Conservation (phyloP, 1,284 basidiomycete species). For the Hypsizygus ulmarius region DNA sequence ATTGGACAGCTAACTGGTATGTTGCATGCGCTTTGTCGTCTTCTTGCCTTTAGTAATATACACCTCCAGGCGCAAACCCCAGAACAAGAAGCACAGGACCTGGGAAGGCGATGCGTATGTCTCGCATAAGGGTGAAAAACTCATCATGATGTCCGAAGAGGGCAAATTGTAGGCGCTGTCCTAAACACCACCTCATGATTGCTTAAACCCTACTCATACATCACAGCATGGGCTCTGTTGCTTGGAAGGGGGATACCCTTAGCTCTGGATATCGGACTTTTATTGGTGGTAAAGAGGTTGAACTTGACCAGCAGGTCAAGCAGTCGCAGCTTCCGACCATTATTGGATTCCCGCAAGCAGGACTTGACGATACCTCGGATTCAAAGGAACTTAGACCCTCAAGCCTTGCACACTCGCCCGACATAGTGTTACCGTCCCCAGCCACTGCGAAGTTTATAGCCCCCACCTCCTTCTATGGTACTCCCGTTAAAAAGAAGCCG, state of each 20-base stretch:
- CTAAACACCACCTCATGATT: conserved; percentile 2
- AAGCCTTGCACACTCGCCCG: conserved; percentile 7
- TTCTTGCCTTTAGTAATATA: conserved; percentile 11
- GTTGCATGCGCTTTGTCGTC: conserved; percentile 4
- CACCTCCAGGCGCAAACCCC: conserved; percentile 65
- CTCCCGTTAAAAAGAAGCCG: conserved; percentile 40
- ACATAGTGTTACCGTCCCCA: conserved; percentile 17
- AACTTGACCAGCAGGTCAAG: conserved; percentile 52
- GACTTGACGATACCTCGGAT: conserved; percentile 8
- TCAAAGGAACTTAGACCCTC: neutral
- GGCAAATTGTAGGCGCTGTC: conserved; percentile 56
- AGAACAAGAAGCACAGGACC: conserved; percentile 80
- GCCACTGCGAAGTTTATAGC: conserved; percentile 41
- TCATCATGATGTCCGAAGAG: conserved; percentile 65
- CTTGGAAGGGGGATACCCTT: conserved; percentile 59
- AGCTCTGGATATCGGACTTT: conserved; percentile 46
- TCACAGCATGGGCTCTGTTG: conserved; percentile 56
- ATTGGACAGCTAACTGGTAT: conserved; percentile 73
- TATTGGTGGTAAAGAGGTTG: conserved; percentile 61
- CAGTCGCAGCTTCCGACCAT: conserved; percentile 49
- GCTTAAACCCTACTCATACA: conserved; percentile 9
- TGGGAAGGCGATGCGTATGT: conserved; percentile 84
- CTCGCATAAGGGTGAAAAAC: conserved; percentile 44
- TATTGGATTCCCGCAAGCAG: conserved; percentile 32
- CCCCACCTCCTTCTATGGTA: conserved; percentile 60